Conservation (phyloP, 73 alveolate genomes). For the Tetrahymena borealis region DNA sequence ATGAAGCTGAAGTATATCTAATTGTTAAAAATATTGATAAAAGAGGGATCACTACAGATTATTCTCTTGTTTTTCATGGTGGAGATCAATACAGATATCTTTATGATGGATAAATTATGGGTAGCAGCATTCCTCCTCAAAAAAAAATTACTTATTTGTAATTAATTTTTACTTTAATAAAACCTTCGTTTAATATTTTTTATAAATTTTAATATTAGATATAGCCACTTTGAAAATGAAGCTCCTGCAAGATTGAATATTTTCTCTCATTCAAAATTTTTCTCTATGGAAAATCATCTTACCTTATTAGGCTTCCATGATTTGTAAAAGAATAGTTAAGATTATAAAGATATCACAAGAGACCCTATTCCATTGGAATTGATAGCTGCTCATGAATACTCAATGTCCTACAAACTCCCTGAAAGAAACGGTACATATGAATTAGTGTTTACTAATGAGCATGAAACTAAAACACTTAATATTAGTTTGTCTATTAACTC, state of each 20-base stretch:
- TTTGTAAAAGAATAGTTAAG: not conserved
- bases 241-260: not conserved
- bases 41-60: not conserved
- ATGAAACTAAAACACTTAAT: not conserved
- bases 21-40: not conserved
- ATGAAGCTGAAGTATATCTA: not conserved
- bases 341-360: not conserved
- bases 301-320: not conserved
- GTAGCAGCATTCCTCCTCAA: slow-evolving; percentile 1
- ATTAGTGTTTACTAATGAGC: not conserved
- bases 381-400: not conserved
- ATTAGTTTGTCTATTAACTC: not conserved
- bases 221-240: not conserved
- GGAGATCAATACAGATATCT: not conserved
- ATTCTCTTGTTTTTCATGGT: not conserved
- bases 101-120: not conserved
- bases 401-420: not conserved
- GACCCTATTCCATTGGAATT: not conserved
- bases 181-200: not conserved
- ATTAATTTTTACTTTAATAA: not conserved
- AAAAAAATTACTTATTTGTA: not conserved
- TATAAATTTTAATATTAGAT: not conserved
- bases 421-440: not conserved
- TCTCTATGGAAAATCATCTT: not conserved
- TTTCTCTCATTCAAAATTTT: not conserved